phyloP scores from a whole-genome alignment of 2,329 filamentous ascomycete species.

The Fusarium zealandicum region DNA sequence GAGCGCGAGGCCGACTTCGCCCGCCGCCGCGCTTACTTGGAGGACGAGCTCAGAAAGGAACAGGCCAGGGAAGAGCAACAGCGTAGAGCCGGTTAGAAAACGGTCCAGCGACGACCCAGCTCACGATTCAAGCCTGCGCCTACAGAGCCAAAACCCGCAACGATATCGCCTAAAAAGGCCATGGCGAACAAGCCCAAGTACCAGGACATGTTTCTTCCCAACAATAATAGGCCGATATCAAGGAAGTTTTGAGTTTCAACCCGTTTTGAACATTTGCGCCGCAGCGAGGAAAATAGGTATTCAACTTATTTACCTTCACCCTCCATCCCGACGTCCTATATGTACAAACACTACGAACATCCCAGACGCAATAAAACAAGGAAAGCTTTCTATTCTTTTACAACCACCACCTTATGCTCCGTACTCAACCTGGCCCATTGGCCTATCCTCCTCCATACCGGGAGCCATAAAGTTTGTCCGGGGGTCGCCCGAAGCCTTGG shows the following conservation, averaged over 20 bases:
- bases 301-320: slow-evolving; percentile 44
- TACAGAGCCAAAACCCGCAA: neutral
- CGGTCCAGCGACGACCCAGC: slow-evolving; percentile 5
- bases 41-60: slow-evolving; percentile 38
- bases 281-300: slow-evolving; percentile 35
- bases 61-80: slow-evolving; percentile 21
- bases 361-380: slow-evolving; percentile 44
- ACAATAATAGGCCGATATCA: slow-evolving; percentile 12
- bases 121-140: neutral
- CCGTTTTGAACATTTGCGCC: slow-evolving; percentile 26
- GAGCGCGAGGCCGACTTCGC: slow-evolving; percentile 38
- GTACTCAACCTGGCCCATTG: slow-evolving; percentile 67
- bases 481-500: slow-evolving; percentile 83
- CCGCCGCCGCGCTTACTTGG: slow-evolving; percentile 17
- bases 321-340: slow-evolving; percentile 47
- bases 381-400: slow-evolving; percentile 49
- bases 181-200: neutral
- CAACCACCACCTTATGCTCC: slow-evolving; percentile 54
- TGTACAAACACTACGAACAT: slow-evolving; percentile 49
- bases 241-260: slow-evolving; percentile 3
- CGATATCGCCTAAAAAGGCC: neutral
- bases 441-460: slow-evolving; percentile 69
- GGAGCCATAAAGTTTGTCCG: slow-evolving; percentile 82
- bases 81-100: slow-evolving; percentile 28
- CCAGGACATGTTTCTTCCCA: slow-evolving; percentile 30